Percentiles rank a stretch among this genome's conserved stretches.
Evolutionary conservation across 345 rosid species (phyloP).

Genomic region (Murraya paniculata): DNA sequence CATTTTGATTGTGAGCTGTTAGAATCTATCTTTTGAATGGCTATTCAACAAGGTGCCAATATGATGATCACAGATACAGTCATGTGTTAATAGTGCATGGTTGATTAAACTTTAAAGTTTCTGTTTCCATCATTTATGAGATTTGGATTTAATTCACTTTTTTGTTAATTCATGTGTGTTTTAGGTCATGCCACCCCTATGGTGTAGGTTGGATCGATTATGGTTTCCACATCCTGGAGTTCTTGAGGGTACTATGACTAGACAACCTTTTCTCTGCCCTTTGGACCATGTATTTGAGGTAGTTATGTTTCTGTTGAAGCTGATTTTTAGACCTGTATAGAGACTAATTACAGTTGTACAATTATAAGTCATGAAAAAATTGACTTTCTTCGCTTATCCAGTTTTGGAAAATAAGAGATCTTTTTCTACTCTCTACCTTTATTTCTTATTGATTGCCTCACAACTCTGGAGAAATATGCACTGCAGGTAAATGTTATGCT

Average conservation of each 20-base stretch:
- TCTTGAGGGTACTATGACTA: conserved; percentile 82
- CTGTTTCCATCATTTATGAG: conserved; percentile 2
- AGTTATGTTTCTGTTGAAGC: conserved; percentile 9
- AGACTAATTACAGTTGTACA: too few relatives aligned
- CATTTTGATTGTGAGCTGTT: not conserved
- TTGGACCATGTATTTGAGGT: conserved; percentile 99
- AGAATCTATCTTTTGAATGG: not conserved
- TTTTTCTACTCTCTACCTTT: not conserved
- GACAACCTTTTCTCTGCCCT: conserved; percentile 96
- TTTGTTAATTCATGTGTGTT: conserved; percentile 19
- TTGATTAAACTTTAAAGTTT: not conserved
- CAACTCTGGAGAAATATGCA: conserved; percentile 2
- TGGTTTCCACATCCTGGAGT: conserved; percentile 99
- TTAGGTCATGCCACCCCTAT: conserved; percentile 95
- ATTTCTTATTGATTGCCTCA: not conserved
- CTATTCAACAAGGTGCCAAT: not conserved
- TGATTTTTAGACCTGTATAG: not conserved
- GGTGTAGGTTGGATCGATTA: conserved; percentile 98
- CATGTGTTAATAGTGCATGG: not conserved
- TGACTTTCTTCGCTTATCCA: too few relatives aligned
- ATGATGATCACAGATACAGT: not conserved
- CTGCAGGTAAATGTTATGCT: conserved; percentile 80
- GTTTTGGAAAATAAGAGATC: too few relatives aligned
- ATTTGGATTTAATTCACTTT: conserved; percentile 6
- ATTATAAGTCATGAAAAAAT: too few relatives aligned